Evolutionary conservation across 2,329 filamentous ascomycete species (phyloP).

Genomic region (Clarireedia hainanense): DNA sequence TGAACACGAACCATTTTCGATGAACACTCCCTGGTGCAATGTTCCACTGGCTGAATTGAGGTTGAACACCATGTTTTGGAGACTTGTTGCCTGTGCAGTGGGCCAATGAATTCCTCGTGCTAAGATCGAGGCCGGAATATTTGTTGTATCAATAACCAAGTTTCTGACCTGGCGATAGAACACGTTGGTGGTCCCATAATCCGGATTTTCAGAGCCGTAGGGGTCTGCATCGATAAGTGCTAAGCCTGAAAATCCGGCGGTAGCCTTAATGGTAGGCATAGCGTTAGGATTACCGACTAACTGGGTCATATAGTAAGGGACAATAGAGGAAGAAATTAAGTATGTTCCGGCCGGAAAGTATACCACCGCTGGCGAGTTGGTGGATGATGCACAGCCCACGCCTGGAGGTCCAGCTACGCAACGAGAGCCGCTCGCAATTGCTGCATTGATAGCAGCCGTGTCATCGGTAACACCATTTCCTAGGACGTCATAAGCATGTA

Average conservation of each 20-base stretch:
- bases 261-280: constrained; percentile 66
- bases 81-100: constrained; percentile 45
- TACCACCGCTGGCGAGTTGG: constrained; percentile 37
- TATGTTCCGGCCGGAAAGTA: constrained; percentile 25
- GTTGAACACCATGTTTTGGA: constrained; percentile 53
- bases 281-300: constrained; percentile 24
- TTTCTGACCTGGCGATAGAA: constrained; percentile 60
- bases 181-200: constrained; percentile 66
- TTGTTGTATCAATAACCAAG: constrained; percentile 51
- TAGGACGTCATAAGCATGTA: constrained; percentile 65
- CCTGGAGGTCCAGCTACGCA: constrained; percentile 22
- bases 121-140: constrained; percentile 19
- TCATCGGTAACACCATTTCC: constrained; percentile 63
- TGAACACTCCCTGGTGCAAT: constrained; percentile 49
- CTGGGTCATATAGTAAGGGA: constrained; percentile 20
- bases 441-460: constrained; percentile 70
- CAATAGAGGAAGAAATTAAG: constrained; percentile 19
- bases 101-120: constrained; percentile 44
- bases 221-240: constrained; percentile 82
- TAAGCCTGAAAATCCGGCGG: constrained; percentile 67
- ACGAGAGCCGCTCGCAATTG: constrained; percentile 15
- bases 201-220: constrained; percentile 64
- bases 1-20: constrained; percentile 34
- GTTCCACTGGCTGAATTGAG: constrained; percentile 40
- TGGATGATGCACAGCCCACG: constrained; percentile 34